phyloP scores from a whole-genome alignment of 2,329 filamentous ascomycete genomes.

The Botrytis aclada region DNA sequence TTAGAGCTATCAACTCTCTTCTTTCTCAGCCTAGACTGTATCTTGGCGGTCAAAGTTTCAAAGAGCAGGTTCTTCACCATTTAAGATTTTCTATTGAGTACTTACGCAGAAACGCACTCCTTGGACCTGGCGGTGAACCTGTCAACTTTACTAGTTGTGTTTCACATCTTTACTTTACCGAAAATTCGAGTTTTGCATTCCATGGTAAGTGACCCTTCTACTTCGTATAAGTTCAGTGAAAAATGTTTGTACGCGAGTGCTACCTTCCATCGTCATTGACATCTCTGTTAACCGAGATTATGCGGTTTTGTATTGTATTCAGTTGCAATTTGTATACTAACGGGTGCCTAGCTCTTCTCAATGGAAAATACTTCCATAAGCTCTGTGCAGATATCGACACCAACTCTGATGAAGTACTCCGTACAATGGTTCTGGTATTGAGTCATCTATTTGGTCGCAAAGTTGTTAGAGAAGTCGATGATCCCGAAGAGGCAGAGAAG shows the following conservation, averaged over 20 bases:
- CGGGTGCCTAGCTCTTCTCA: constrained; percentile 53
- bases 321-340: constrained; percentile 18
- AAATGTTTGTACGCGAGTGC: neutral
- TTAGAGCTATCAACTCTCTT: constrained; percentile 61
- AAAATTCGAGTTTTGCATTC: constrained; percentile 73
- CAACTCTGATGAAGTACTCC: constrained; percentile 49
- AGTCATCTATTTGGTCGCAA: constrained; percentile 67
- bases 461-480: constrained; percentile 48
- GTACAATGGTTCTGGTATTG: constrained; percentile 65
- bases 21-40: constrained; percentile 68
- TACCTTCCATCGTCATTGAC: neutral
- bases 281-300: neutral
- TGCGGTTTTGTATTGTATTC: neutral
- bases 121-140: constrained; percentile 59
- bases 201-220: constrained; percentile 46
- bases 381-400: constrained; percentile 57
- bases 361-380: constrained; percentile 65
- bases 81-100: constrained; percentile 80
- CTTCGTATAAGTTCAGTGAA: neutral
- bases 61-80: constrained; percentile 70
- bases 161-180: constrained; percentile 72
- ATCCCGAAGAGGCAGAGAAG: constrained; percentile 47
- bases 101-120: constrained; percentile 63
- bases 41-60: constrained; percentile 65
- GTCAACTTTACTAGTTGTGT: constrained; percentile 71